phyloP scores from a whole-genome alignment of 805 yeast species.

The Kregervanrija delftensis region DNA sequence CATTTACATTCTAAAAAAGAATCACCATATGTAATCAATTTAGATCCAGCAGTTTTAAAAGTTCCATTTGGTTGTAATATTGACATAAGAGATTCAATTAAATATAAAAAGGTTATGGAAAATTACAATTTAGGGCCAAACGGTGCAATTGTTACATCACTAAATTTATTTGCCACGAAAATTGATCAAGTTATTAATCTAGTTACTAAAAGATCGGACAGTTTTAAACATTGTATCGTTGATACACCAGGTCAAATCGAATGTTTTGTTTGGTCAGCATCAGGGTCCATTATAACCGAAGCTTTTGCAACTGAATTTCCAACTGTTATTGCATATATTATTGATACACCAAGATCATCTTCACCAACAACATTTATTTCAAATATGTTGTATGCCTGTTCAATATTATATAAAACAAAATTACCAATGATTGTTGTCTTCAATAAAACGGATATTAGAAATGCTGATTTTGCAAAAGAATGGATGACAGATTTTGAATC shows the following conservation, averaged over 20 bases:
- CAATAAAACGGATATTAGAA: conserved; percentile 86
- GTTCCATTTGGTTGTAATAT: conserved; percentile 94
- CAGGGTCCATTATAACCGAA: conserved; percentile 94
- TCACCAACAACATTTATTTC: conserved; percentile 97
- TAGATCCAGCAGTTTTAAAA: conserved; percentile 93
- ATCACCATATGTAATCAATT: conserved; percentile 86
- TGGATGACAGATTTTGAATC: conserved; percentile 98
- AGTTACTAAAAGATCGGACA: conserved; percentile 67
- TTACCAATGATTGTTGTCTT: conserved; percentile 95
- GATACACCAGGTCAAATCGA: conserved; percentile 99
- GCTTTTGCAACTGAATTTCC: conserved; percentile 95
- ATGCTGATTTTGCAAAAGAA: conserved; percentile 81
- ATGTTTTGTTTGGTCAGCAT: conserved; percentile 97
- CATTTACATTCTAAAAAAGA: conserved; percentile 67
- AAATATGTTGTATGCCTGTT: conserved; percentile 97
- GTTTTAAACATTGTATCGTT: conserved; percentile 64
- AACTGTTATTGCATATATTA: conserved; percentile 90
- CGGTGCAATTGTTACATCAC: conserved; percentile 95
- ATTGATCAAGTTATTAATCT: conserved; percentile 89
- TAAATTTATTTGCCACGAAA: conserved; percentile 88
- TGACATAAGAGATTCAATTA: conserved; percentile 93
- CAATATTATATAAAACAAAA: conserved; percentile 90
- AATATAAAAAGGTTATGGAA: conserved; percentile 94
- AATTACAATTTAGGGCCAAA: conserved; percentile 94
- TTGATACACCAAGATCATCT: conserved; percentile 92